A percentile compares a stretch with the other conserved stretches of the same genome.
These are phyloP conservation scores for Plasmopara viticola DNA, from an alignment of 352 stramenopile species.

Conservation along the genomic window DNA sequence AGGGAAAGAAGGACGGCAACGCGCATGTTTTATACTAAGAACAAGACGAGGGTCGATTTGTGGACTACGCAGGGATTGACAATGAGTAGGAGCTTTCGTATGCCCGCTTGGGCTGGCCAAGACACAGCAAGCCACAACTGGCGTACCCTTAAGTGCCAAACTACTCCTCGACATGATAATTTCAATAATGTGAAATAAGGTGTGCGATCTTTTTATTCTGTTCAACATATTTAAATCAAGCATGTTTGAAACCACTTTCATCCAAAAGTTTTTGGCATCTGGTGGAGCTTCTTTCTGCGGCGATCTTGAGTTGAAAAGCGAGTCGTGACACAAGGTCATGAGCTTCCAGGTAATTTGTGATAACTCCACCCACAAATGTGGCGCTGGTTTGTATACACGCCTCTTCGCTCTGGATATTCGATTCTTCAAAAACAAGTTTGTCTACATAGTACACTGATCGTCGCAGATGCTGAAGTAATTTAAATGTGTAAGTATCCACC, in stretches of 20 bases:
- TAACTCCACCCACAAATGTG: slow-evolving; percentile 22
- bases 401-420: slow-evolving; percentile 40
- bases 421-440: slow-evolving; percentile 46
- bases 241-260: slow-evolving; percentile 1
- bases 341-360: slow-evolving; percentile 33
- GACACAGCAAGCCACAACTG: neutral
- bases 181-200: no score
- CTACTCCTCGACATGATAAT: neutral
- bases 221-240: no score
- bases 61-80: neutral
- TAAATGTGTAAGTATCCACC: slow-evolving; percentile 38
- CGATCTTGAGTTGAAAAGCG: slow-evolving; percentile 30
- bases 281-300: slow-evolving; percentile 26
- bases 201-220: no score
- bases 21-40: neutral
- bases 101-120: neutral
- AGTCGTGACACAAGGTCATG: slow-evolving; percentile 35
- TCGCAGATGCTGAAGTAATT: slow-evolving; percentile 57
- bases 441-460: slow-evolving; percentile 56
- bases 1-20: neutral
- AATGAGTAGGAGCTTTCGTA: neutral
- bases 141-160: neutral
- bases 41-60: neutral
- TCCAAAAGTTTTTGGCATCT: slow-evolving; percentile 27
- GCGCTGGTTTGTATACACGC: slow-evolving; percentile 32